Evolutionary conservation across 495 filamentous ascomycete species (phyloP), one percentile per base, ranked within the genome.

Genomic region (Margaritispora aquatica): DNA sequence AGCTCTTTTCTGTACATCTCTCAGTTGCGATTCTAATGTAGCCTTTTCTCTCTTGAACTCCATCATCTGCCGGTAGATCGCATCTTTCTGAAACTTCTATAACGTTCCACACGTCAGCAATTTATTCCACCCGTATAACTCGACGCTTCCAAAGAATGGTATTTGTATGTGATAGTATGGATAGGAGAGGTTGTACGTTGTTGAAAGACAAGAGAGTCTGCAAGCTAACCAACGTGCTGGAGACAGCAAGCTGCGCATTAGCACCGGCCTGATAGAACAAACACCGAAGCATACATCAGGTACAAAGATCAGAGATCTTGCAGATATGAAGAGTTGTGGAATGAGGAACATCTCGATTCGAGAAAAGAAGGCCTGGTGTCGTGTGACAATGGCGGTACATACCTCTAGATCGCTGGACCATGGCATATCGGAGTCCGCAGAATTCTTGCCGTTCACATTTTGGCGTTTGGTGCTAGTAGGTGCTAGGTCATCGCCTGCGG

Each of bases 61-160:
- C 65, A 88, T 86, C 93, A 98, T 96, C 69, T 97, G 93, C 26
- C 94, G 89, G 69, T 88, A 86, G 68, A 98, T 97, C 58, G 94
- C 94, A 79, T 96, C 94, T 72, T 98, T 98, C 76, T 96, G 91
- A 68, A 90, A 97, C 64, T 87, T 84, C 94, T 98, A 70, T 70
- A 60, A 62, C 55, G 54, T 58, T 21, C 41, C 52, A 56, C 34
- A 9, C 54, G 56, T 68, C 66, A 68, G 66, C 44, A 61, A 44
- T 50, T 3, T 27, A 24, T 21, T 26, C 50, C 51, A n/a, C 29
- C 4, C n/a, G 10, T 26, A 26, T 23, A 17, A 29, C 7, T 13
- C 26, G 27, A 27, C 26, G n/a, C 17, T 59, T 26, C 3, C 47
- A 19, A 41, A 51, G 5, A 20, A 26, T 23, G 59, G 15, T 34